phyloP scores from a whole-genome alignment of 2,329 filamentous ascomycete species.

The Ophiostoma perfectum region DNA sequence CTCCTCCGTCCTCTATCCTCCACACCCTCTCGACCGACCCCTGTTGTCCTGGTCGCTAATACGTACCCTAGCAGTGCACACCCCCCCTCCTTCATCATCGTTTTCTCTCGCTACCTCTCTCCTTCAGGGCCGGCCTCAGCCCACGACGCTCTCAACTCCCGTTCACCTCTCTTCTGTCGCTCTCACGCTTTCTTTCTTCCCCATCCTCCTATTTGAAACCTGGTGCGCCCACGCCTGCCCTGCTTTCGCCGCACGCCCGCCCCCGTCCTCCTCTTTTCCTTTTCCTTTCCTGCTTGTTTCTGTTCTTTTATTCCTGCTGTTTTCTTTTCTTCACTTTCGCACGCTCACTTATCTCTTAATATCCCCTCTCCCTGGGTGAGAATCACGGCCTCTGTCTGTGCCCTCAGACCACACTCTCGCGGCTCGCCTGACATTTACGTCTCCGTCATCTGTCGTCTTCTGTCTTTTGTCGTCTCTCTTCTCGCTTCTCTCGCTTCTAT shows the following conservation, averaged over 20 bases:
- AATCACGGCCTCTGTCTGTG: background rate
- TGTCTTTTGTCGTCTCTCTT: background rate
- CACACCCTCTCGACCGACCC: background rate
- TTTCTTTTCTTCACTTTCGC: background rate
- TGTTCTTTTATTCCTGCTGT: constrained; percentile 13
- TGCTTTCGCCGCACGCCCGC: constrained; percentile 16
- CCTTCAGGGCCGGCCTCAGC: background rate
- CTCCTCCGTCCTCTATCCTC: background rate
- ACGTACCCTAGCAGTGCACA: background rate
- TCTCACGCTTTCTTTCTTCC: background rate
- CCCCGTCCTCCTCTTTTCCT: constrained; percentile 14
- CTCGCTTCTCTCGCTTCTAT: background rate
- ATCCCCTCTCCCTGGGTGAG: background rate
- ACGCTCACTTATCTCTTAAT: background rate
- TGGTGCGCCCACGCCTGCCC: constrained; percentile 21
- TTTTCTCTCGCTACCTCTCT: background rate
- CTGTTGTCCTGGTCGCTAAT: constrained; percentile 8
- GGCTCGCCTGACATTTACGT: background rate
- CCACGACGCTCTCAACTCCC: background rate
- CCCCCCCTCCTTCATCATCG: constrained; percentile 12
- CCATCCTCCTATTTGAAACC: constrained; percentile 27
- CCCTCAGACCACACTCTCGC: background rate
- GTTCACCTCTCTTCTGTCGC: background rate
- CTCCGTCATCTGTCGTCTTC: background rate
- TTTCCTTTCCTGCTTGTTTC: constrained; percentile 1